Base-by-base conservation (phyloP, 148 eudicot genomes). In the Drosera capensis region DNA sequence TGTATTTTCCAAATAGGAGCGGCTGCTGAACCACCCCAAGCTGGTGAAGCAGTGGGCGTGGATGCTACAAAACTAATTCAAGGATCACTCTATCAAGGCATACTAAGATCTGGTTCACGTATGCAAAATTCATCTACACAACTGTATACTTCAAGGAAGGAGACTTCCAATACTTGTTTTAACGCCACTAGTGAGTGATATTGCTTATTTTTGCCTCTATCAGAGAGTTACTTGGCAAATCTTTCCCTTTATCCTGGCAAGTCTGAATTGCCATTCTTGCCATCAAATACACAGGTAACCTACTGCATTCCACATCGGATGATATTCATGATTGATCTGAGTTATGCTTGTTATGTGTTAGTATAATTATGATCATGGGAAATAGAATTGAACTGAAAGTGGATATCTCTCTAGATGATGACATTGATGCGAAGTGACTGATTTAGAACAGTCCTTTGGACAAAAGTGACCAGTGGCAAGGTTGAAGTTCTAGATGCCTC, bases 181-280 rank as follows among this genome's bases (percentile, higher is more conserved):
- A 34, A 2, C 6, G 23, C 13, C 43, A 43, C 3, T 23, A 43
- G 45, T 31, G 46, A 49, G 14, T 20, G 3, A 7, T 2, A 34
- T 23, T 20, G 8, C 4, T 25, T 42, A 17, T 31, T 53, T 21
- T 35, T 25, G 19, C 29, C 31, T 57, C 38, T 55, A 35, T 66
- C 79, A 90, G 95, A 92, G 60, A 82, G 80, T 65, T 92, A 85
- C 67, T 76, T 85, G 77, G 95, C 95, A 36, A 90, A 90, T 46
- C 73, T 90, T 15, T 73, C 95, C 59, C 78, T 84, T 39, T 90
- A 84, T 60, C 99, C 99, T 23, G 92, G 86, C 48, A 84, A 80
- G 61, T 78, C 99, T 40, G 82, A 90, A 67, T 72, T 90, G 55
- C 93, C 85, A 41, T 92, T 92, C 72, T 63, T 85, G 57, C 95